phyloP scores from a whole-genome alignment of 495 filamentous ascomycete genomes.

The Staphylotrichum longicolle region DNA sequence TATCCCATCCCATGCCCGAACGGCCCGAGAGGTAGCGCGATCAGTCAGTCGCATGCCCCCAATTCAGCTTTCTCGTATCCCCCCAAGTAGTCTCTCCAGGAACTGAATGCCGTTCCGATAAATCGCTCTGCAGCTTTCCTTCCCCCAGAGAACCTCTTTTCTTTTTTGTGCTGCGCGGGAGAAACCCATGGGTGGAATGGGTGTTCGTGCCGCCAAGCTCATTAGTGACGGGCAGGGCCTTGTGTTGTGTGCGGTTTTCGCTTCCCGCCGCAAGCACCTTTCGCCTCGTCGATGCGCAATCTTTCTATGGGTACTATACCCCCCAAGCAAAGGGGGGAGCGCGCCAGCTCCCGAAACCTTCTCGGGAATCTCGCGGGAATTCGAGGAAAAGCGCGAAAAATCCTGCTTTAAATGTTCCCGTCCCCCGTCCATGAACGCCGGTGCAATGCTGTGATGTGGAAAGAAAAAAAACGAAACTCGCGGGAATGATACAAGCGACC shows the following conservation, averaged over 20 bases:
- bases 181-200: not conserved
- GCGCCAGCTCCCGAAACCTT: not conserved
- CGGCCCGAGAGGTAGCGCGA: too few species aligned
- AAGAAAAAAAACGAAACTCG: constrained; percentile 20
- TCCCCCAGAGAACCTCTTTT: not conserved
- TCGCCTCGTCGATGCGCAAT: constrained; percentile 7
- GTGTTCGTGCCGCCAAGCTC: constrained; percentile 1
- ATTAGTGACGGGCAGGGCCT: not conserved
- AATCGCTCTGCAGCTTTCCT: not conserved
- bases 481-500: constrained; percentile 39
- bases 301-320: constrained; percentile 18
- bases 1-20: too few species aligned
- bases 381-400: constrained; percentile 12
- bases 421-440: constrained; percentile 43
- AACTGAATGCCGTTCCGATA: not conserved
- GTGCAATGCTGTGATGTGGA: constrained; percentile 51
- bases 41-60: too few species aligned
- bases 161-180: not conserved
- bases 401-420: constrained; percentile 34
- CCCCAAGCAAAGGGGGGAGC: not conserved
- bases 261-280: not conserved
- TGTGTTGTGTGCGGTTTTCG: not conserved
- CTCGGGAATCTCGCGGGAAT: not conserved
- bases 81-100: too few species aligned
- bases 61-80: too few species aligned